A percentile compares a stretch with the other conserved stretches of the same genome.
Evolutionary conservation across 2,329 filamentous ascomycete species (phyloP).

Genomic region (Sporothrix globosa): DNA sequence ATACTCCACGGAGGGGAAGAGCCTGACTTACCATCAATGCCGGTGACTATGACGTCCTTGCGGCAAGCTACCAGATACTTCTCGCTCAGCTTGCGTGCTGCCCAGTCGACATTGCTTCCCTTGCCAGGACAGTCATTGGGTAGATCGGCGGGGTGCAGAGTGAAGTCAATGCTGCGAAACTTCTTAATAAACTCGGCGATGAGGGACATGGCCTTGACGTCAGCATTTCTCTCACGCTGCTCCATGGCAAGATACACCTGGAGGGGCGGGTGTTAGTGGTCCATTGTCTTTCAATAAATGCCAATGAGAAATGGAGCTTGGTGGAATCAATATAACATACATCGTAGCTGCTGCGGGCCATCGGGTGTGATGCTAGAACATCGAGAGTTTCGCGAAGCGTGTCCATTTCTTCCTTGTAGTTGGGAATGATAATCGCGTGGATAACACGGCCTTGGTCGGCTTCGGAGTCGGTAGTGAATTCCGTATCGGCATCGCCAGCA

Average conservation of each 20-base stretch:
- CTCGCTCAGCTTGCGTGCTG: constrained; percentile 66
- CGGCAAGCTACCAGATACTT: constrained; percentile 58
- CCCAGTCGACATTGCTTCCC: constrained; percentile 74
- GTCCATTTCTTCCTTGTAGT: constrained; percentile 73
- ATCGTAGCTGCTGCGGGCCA: constrained; percentile 67
- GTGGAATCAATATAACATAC: constrained; percentile 53
- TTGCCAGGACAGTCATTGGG: constrained; percentile 72
- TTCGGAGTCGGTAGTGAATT: constrained; percentile 51
- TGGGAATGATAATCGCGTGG: constrained; percentile 71
- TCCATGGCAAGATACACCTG: constrained; percentile 76
- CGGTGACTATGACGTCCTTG: constrained; percentile 68
- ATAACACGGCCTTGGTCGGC: constrained; percentile 54
- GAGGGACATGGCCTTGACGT: constrained; percentile 64
- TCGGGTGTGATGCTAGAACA: constrained; percentile 68
- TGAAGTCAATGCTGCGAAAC: constrained; percentile 69
- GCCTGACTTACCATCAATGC: constrained; percentile 67
- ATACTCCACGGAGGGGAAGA: neutral
- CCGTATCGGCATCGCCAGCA: constrained; percentile 55
- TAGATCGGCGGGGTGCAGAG: constrained; percentile 67
- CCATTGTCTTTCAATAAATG: neutral
- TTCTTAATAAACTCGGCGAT: constrained; percentile 65
- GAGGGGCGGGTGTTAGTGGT: neutral
- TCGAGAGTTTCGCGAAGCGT: constrained; percentile 69
- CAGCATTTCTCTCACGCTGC: constrained; percentile 63
- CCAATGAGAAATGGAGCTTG: constrained; percentile 4